Evolutionary conservation across 805 yeast species (phyloP), one percentile per base, ranked within the genome.

Genomic region (Lachancea dasiensis): DNA sequence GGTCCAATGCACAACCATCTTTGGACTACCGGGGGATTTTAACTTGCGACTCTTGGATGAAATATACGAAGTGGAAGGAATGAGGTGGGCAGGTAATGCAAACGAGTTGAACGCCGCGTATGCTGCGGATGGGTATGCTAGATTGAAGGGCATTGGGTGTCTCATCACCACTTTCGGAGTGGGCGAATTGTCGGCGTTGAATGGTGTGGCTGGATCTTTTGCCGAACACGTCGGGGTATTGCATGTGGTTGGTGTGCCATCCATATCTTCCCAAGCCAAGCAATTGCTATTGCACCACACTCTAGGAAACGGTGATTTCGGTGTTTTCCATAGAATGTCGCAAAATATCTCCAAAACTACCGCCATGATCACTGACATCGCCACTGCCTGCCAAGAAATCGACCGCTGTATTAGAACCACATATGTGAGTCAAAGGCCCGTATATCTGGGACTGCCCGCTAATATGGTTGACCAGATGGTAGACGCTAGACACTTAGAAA

Each of bases 61-160:
- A 51, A 56, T 82, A 31, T 79, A 83, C 51, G 61, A 72, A 6
- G 52, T 64, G 29, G 36, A 39, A 10, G 67, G 65, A 7, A 56
- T 81, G 48, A 63, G 75, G 37, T 86, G 94, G 85, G 68, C 84
- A 33, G 95, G 95, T 17, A 76, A 78, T 43, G 85, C 95, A 65
- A 87, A 87, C 54, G 97, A 87, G 64, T 69, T 87, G 46, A 89
- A 87, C 54, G 81, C 92, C 3, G 92, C 94, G 6, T 87, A 89
- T 56, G 79, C 92, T 5, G 89, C 90, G 6, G 96, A 89, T 58
- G 97, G 96, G 4, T 89, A 85, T 52, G 77, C 92, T 14, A 72
- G 90, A 44, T 66, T 67, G 29, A 69, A 79, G 20, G 67, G 70
- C 34, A 72, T 83, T 5, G 85, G 86, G 37, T 86, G 78, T 15